A percentile compares a stretch with the other conserved stretches of the same genome.
These are phyloP conservation scores for Umbelopsis sp. DNA, from an alignment of 371 early-diverging fungal species.

Conservation along the genomic window DNA sequence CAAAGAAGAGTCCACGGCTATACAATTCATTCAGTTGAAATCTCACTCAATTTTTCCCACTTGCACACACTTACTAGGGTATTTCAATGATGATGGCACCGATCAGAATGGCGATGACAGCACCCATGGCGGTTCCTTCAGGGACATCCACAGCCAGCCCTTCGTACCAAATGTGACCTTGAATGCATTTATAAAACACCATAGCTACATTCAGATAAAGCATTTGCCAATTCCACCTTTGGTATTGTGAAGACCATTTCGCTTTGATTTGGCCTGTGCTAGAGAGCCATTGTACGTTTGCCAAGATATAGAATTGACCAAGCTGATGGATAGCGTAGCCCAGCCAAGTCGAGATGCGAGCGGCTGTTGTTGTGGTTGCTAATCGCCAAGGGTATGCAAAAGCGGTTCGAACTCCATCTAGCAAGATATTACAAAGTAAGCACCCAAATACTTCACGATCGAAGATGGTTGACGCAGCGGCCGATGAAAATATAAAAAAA, in stretches of 20 bases:
- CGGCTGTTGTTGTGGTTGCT: constrained; percentile 26
- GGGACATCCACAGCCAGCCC: constrained; percentile 44
- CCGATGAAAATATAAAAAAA: not conserved
- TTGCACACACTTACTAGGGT: constrained; percentile 31
- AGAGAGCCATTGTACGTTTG: constrained; percentile 25
- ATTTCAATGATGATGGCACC: constrained; percentile 44
- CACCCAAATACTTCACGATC: not conserved
- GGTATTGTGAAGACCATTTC: constrained; percentile 36
- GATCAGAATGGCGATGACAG: constrained; percentile 43
- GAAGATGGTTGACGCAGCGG: not conserved
- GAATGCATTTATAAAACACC: constrained; percentile 38
- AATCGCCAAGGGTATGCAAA: constrained; percentile 50
- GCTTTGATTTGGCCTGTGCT: constrained; percentile 24
- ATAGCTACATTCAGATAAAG: constrained; percentile 40
- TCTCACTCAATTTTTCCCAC: not conserved
- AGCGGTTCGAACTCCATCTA: constrained; percentile 26
- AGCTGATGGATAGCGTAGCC: constrained; percentile 39
- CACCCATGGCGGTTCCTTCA: constrained; percentile 45
- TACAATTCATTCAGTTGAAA: not conserved
- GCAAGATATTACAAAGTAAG: not conserved
- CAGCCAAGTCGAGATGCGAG: constrained; percentile 34
- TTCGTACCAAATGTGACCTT: constrained; percentile 41
- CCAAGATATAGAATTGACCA: constrained; percentile 42
- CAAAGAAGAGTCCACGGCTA: constrained; percentile 47
- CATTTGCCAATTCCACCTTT: constrained; percentile 52